Evolutionary conservation across 305 asterid genomes (phyloP).

Genomic region (Coffea humblotiana): DNA sequence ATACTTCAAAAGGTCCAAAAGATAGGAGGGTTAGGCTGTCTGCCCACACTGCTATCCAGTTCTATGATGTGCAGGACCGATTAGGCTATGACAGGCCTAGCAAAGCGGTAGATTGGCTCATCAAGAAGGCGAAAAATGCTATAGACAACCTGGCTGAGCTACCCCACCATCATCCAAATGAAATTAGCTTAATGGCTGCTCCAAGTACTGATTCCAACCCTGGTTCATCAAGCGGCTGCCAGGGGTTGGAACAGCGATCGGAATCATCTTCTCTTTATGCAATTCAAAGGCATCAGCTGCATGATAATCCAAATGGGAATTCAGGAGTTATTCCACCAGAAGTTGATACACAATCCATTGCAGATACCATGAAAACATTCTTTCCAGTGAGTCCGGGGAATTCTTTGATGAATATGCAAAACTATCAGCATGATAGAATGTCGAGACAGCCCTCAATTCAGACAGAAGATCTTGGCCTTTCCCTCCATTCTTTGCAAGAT

Average conservation of each 20-base stretch:
- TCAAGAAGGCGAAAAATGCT: constrained; percentile 76
- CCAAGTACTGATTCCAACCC: constrained; percentile 2
- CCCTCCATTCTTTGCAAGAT: constrained; percentile 24
- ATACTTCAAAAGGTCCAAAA: constrained; percentile 89
- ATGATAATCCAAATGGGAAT: constrained; percentile 2
- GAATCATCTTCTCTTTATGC: constrained; percentile 18
- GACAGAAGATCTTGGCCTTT: constrained; percentile 29
- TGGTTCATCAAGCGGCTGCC: background rate
- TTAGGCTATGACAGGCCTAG: constrained; percentile 96
- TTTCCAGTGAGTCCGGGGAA: constrained; percentile 24
- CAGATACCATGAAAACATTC: constrained; percentile 26
- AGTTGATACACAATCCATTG: constrained; percentile 18
- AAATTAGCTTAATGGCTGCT: background rate
- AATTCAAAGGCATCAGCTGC: constrained; percentile 12
- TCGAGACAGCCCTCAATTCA: constrained; percentile 16
- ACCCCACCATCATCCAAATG: constrained; percentile 28
- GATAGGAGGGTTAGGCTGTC: constrained; percentile 95
- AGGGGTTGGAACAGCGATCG: background rate
- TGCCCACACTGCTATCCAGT: constrained; percentile 96
- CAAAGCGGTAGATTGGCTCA: constrained; percentile 96
- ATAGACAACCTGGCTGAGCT: constrained; percentile 79
- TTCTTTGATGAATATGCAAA: constrained; percentile 23
- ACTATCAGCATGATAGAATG: constrained; percentile 14
- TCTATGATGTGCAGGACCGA: constrained; percentile 93
- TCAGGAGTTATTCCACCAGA: background rate